Base-by-base conservation (phyloP, 1,284 basidiomycete genomes). In the Moesziomyces parantarcticus region DNA sequence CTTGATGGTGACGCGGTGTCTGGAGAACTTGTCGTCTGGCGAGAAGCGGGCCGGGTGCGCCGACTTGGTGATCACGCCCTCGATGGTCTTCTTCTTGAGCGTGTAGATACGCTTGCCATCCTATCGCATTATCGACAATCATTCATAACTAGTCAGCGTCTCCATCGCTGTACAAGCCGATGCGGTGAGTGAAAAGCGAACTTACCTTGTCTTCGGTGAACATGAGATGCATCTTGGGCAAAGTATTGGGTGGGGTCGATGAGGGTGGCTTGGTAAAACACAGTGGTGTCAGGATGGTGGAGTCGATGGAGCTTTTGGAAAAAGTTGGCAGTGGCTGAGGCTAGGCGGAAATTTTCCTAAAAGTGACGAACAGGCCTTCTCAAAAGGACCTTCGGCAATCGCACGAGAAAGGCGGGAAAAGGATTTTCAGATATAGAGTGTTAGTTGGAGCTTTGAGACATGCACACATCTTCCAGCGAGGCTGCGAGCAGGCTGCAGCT, bases 1-100 rank as follows among this genome's bases (percentile, higher is more conserved):
- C 70, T 83, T 83, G 69, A 83, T 77, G 22, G 80, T 81, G 8
- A 83, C 79, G 29, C 82, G 65, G 65, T 83, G 80, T 40, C 80
- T 62, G 20, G 81, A 82, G 53, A 83, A 83, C 75, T 83, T 83
- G 81, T 83, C 82, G 55, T 83, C 82, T 16, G 82, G 82, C 5
- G 82, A 83, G 69, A 83, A 83, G 7, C 82, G 72, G 2, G 82
- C 81, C 26, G 82, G 82, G 47, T 83, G 82, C 1, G 82, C 82
- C 13, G 74, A 76, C 57, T 78, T 81, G 43, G 81, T 83, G 59
- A 83, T 62, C 25, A 63, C 54, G 29, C 81, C 81, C n/a, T 58
- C 69, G 20, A 68, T 25, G 4, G 78, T 81, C 53, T 61, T 65
- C 69, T 83, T 83, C 61, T 82, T 81, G 47, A 83, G 77, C 45